A percentile compares a stretch with the other conserved stretches of the same genome.
Evolutionary conservation across 768 basidiomycete genomes (phyloP).

Genomic region (Auriculariales sp.): DNA sequence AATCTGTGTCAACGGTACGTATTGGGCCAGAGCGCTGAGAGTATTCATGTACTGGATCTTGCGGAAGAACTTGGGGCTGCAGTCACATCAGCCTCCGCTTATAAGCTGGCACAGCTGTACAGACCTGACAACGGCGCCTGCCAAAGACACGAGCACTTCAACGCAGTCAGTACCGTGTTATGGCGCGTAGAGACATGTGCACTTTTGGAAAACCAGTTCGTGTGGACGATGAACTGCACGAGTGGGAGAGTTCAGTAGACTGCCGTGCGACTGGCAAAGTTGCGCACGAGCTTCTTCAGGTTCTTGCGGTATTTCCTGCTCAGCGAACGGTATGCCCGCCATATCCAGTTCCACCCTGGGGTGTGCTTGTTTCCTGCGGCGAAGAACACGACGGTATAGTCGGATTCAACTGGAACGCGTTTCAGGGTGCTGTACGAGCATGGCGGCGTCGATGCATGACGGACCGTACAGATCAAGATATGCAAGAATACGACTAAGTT

Average conservation of each 20-base stretch:
- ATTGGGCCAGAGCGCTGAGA: slow-evolving; percentile 58
- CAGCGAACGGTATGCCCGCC: slow-evolving; percentile 74
- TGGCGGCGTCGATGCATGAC: slow-evolving; percentile 9
- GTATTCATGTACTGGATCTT: slow-evolving; percentile 68
- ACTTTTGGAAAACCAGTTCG: slow-evolving; percentile 84
- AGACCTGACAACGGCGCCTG: slow-evolving; percentile 79
- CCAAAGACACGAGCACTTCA: slow-evolving; percentile 76
- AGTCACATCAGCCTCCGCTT: not conserved
- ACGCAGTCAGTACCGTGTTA: slow-evolving; percentile 6
- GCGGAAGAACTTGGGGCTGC: slow-evolving; percentile 78
- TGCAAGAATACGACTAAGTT: slow-evolving; percentile 49
- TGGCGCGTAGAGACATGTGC: slow-evolving; percentile 14
- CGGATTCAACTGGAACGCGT: slow-evolving; percentile 64
- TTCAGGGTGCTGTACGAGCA: no score
- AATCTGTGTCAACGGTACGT: slow-evolving; percentile 80
- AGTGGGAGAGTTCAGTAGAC: not conserved
- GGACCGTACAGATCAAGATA: slow-evolving; percentile 72
- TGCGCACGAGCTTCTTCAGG: slow-evolving; percentile 54
- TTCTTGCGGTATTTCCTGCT: slow-evolving; percentile 81
- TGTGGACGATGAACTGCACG: slow-evolving; percentile 81
- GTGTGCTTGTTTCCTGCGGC: slow-evolving; percentile 63
- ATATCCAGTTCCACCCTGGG: slow-evolving; percentile 82
- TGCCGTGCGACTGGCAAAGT: not conserved
- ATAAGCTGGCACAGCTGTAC: slow-evolving; percentile 2
- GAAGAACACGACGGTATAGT: slow-evolving; percentile 80